Percentiles rank a stretch among this genome's conserved stretches.
Conservation (phyloP, 139 green algal species). For the Chlamydomonas sphaeroides region DNA sequence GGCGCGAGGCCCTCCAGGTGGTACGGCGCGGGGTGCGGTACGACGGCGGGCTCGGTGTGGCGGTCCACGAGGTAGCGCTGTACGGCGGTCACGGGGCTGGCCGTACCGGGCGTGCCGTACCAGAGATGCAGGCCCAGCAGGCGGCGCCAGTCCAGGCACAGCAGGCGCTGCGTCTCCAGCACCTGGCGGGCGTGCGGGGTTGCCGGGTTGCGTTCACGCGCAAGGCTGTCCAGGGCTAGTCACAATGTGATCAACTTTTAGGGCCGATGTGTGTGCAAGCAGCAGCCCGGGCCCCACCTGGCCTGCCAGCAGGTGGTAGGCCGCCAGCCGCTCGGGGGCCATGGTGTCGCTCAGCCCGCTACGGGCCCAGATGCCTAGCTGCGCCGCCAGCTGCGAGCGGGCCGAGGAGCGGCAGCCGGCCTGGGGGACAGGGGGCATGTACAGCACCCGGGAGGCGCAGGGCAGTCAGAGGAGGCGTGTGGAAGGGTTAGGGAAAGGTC, state of each 20-base stretch:
- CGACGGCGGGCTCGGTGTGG: conserved; percentile 6
- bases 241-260: too few relatives aligned
- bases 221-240: too few relatives aligned
- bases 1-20: conserved; percentile 27
- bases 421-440: conserved; percentile 1
- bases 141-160: conserved; percentile 85
- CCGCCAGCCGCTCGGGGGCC: conserved; percentile 38
- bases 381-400: conserved; percentile 48
- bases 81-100: conserved; percentile 16
- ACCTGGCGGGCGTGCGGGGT: too few relatives aligned
- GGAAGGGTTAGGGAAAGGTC: too few relatives aligned
- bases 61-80: conserved; percentile 21
- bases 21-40: conserved; percentile 38
- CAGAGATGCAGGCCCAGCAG: conserved; percentile 77
- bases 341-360: conserved; percentile 58
- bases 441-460: too few relatives aligned
- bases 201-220: neutral
- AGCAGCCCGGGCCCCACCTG: conserved; percentile 46
- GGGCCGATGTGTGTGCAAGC: too few relatives aligned
- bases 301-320: conserved; percentile 80
- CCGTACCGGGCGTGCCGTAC: conserved; percentile 39
- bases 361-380: conserved; percentile 74
- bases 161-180: conserved; percentile 41
- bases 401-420: conserved; percentile 5
- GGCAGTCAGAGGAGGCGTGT: too few relatives aligned